phyloP scores from a whole-genome alignment of 2,329 filamentous ascomycete genomes.

The Phialophora chinensis region DNA sequence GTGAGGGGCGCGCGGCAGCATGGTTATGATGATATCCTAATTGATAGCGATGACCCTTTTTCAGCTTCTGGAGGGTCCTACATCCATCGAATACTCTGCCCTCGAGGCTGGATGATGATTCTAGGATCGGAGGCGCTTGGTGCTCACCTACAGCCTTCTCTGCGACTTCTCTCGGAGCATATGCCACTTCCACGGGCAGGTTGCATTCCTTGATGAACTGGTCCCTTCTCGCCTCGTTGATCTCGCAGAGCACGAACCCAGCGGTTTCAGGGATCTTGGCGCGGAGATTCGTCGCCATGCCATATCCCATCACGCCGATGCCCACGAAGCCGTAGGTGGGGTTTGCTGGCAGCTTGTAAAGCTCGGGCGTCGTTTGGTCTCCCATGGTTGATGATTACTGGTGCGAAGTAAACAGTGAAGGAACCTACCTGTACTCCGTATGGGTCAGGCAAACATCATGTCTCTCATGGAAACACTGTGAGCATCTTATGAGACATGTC shows the following conservation, averaged over 20 bases:
- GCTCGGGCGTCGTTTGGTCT: not conserved
- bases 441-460: not conserved
- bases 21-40: slow-evolving; percentile 18
- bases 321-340: slow-evolving; percentile 17
- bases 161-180: slow-evolving; percentile 13
- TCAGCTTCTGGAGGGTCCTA: not conserved
- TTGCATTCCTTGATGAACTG: slow-evolving; percentile 16
- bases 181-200: slow-evolving; percentile 7
- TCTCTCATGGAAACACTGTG: not conserved
- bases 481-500: not conserved
- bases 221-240: slow-evolving; percentile 14
- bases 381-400: slow-evolving; percentile 1
- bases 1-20: slow-evolving; percentile 18
- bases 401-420: not conserved
- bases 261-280: slow-evolving; percentile 13
- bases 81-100: not conserved
- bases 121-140: not conserved
- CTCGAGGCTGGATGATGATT: too few species aligned
- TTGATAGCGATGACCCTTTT: not conserved
- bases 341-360: slow-evolving; percentile 5
- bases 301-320: slow-evolving; percentile 22
- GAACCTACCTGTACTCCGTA: not conserved
- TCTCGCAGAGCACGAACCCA: slow-evolving; percentile 13
- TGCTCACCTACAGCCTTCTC: slow-evolving; percentile 19
- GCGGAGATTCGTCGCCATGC: slow-evolving; percentile 20